Base-by-base conservation (phyloP, 208 protist species). In the Wallacemonas sp. region DNA sequence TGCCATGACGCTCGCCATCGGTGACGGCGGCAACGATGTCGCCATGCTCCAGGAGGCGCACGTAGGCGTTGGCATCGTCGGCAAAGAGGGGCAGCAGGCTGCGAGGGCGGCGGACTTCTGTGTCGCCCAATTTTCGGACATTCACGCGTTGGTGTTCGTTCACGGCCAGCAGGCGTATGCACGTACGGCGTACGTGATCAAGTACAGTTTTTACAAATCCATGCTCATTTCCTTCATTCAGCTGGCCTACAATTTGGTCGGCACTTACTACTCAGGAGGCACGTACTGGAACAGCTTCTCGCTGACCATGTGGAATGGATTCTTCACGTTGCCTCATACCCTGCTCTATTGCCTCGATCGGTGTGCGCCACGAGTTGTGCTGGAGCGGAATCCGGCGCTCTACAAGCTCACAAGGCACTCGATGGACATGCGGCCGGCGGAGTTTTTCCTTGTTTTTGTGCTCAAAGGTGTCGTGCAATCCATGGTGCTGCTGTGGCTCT, bases 161-260 rank as follows among this genome's bases (percentile, higher is more conserved):
- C 98, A 99, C 67, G 97, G 98, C 1, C 85, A 96, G 47, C 95
- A 95, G 60, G 92, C 92, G 1, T 98, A 98, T 65, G 66, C 68
- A 0, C 82, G 97, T 39, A 97, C 90, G 0, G 88, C 91, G 0
- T 97, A 94, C 66, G 78, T 98, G 1, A 97, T 98, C 49, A 96
- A 97, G 69, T 99, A 99, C 79, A 98, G 92, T 53, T 99, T 99
- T 65, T 99, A 99, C 68, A 99, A 99, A 72, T 98, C 94, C 38
- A 94, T 98, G 81, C 80, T 98, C 27, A 86, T 98, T 33, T 79
- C 83, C 39, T 97, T 98, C 34, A 87, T 97, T 36, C 96, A 98
- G 70, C 66, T 98, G 19, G 77, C 82, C 14, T 98, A 86, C 74
- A 97, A 93, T 66, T 61, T 84, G 1, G 70, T 75, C 24, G 72